phyloP scores from a whole-genome alignment of 768 basidiomycete species.

The Hypholoma fasciculare region DNA sequence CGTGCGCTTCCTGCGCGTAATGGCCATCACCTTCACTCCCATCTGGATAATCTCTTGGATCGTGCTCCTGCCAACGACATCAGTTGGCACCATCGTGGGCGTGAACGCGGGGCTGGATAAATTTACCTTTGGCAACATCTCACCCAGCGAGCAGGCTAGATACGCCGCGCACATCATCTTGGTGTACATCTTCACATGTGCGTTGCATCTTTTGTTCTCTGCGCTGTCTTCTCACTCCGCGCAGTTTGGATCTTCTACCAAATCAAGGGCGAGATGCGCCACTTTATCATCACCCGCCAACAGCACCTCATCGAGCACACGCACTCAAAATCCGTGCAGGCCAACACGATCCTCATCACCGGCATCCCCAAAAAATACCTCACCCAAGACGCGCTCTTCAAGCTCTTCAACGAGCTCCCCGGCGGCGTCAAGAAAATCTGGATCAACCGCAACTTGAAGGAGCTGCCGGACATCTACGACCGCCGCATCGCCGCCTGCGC shows the following conservation, averaged over 20 bases:
- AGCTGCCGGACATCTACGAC: conserved; percentile 82
- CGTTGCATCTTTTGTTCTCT: conserved; percentile 24
- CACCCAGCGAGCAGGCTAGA: conserved; percentile 45
- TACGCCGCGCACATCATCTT: conserved; percentile 81
- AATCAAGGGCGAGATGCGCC: conserved; percentile 75
- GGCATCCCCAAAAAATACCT: conserved; percentile 84
- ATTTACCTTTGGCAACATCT: conserved; percentile 84
- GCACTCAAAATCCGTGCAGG: conserved; percentile 80
- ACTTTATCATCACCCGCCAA: conserved; percentile 82
- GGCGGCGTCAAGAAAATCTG: conserved; percentile 91
- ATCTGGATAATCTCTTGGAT: conserved; percentile 92
- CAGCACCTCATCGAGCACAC: conserved; percentile 72
- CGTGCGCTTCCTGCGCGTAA: conserved; percentile 85
- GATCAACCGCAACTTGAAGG: conserved; percentile 89
- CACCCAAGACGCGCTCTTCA: conserved; percentile 61
- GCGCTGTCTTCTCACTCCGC: background rate
- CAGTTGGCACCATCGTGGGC: conserved; percentile 47
- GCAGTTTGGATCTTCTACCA: conserved; percentile 86
- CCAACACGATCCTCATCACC: conserved; percentile 88
- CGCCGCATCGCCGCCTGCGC: conserved; percentile 69
- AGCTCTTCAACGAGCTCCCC: conserved; percentile 80
- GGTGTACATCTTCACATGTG: conserved; percentile 78
- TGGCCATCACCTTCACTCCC: conserved; percentile 79
- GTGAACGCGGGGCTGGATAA: conserved; percentile 58
- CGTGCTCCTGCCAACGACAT: conserved; percentile 76